Conservation (phyloP, 1,284 basidiomycete genomes). For the Dichomitus squalens region DNA sequence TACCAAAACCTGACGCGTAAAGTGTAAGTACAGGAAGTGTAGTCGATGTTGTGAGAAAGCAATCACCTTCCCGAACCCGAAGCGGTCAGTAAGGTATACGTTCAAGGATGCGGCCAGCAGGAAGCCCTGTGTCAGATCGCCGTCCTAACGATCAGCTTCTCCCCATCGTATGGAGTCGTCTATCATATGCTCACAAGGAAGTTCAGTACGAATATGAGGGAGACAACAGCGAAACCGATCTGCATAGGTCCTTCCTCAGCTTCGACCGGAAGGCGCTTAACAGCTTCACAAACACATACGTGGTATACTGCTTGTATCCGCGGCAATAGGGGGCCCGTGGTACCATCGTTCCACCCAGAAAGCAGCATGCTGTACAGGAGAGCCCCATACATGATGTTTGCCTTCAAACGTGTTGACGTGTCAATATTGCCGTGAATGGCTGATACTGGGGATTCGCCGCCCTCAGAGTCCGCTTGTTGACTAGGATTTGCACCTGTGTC, state of each 20-base stretch:
- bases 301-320: slow-evolving; percentile 56
- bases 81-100: slow-evolving; percentile 48
- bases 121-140: slow-evolving; percentile 51
- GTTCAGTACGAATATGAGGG: slow-evolving; percentile 58
- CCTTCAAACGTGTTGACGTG: neutral
- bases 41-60: too few relatives aligned
- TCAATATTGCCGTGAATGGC: too few relatives aligned
- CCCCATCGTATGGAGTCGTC: neutral
- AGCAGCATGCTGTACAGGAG: slow-evolving; percentile 7
- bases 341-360: slow-evolving; percentile 59
- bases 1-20: neutral
- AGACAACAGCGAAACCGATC: slow-evolving; percentile 48
- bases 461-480: neutral
- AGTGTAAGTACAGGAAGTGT: neutral
- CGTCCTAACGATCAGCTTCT: neutral
- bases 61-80: slow-evolving; percentile 58
- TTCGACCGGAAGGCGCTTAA: neutral
- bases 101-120: slow-evolving; percentile 49
- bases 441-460: neutral
- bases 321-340: slow-evolving; percentile 57
- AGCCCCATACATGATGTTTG: slow-evolving; percentile 5
- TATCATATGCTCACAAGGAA: slow-evolving; percentile 44
- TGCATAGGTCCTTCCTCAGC: slow-evolving; percentile 14
- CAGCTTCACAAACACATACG: slow-evolving; percentile 36
- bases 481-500: too few relatives aligned